Evolutionary conservation across 345 rosid genomes (phyloP), one percentile per base, ranked within the genome.

Genomic region (Lumnitzera littorea): DNA sequence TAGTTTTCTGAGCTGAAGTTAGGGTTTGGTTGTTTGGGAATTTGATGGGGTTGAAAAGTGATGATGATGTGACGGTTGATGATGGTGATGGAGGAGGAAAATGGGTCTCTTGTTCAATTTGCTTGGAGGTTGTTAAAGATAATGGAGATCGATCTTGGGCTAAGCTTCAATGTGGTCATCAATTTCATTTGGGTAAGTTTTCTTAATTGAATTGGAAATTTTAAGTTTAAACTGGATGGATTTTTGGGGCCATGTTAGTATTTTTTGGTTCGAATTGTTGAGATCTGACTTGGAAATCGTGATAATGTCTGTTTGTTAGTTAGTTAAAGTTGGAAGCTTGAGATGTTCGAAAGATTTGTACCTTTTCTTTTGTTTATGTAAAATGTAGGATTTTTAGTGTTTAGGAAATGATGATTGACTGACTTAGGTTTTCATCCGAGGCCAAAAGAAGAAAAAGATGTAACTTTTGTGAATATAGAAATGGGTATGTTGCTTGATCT

Each of bases 101-200:
- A 69, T 72, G 83, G 8, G 86, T 88, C 69, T 71, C 95, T 1
- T 94, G 97, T 70, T 94, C 99, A 88, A 88, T 94, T 84, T 94
- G 99, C 67, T 95, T 94, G 20, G 99, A 94, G 47, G 67, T 66
- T n/a, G 97, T 94, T 15, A 66, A 74, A 50, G 85, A 84, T 61
- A 78, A 78, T 24, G 92, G 92, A 54, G 95, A 90, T 86, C 96
- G 99, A 55, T 81, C 97, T 1, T 88, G 89, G 99, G 96, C 97
- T 46, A 94, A 87, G 77, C 97, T 94, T 74, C 97, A 90, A 74
- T 94, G 99, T 46, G 96, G 91, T 36, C 99, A 94, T 46, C 89
- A 75, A 66, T 94, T 94, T 55, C 99, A 94, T 78, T 69, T 94
- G 59, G 99, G 99, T 92, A 56, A 68, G 81, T 36, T 36, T 36